Evolutionary conservation across 179 eudicot genomes (phyloP), one percentile per base, ranked within the genome.

Genomic region (Drosera spatulata): DNA sequence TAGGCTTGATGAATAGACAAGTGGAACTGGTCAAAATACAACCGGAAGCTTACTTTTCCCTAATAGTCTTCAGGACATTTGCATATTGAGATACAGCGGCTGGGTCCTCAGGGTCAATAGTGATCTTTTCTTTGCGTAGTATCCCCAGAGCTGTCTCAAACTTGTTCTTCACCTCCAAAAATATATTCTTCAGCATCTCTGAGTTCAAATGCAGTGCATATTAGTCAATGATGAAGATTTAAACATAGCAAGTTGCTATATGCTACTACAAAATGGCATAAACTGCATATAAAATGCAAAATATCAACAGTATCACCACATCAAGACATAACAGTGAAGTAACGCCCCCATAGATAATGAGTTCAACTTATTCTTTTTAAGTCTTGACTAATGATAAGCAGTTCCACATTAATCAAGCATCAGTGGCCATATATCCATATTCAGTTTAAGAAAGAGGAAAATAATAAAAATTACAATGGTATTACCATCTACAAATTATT

Each of bases 111-210:
- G 99, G 99, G 63, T 77, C 99, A 33, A 93, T 80, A 71, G 94
- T 93, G 75, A 93, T 93, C 82, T 93, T 93, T 64, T 93, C 95
- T 69, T 80, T 77, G 50, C 87, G 75, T 65, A 93, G 80, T 48
- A 93, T 68, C 62, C 84, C 75, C 37, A 90, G 14, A 50, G 99
- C 99, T 40, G 87, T 81, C 83, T 93, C 99, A 69, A 82, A 90
- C 80, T 94, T 94, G 45, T 81, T 86, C 80, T 86, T 86, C 39
- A 94, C 83, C 50, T 90, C 97, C 70, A 86, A 71, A 71, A 90
- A 94, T 42, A 94, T 83, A 63, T 80, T 77, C 85, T 94, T 94
- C 77, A 94, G 68, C 94, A 94, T 79, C 73, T 94, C 99, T 93
- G 73, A 66, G 58, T 62, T 65, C 56, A 67, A 71, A 48, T 15